Evolutionary conservation across 371 early-diverging fungal genomes (phyloP), one percentile per base, ranked within the genome.

Genomic region (Furculomyces boomerangus): DNA sequence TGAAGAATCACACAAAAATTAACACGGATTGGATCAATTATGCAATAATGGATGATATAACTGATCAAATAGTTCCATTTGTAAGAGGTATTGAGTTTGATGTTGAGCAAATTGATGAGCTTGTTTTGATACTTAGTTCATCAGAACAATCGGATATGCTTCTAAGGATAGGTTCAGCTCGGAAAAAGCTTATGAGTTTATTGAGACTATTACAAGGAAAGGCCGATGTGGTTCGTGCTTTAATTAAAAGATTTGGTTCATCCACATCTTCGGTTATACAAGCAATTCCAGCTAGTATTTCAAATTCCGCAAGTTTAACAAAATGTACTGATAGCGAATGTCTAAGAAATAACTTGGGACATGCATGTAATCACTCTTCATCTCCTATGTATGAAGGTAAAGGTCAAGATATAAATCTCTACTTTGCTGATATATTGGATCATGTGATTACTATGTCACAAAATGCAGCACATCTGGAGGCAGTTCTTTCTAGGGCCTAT

Each of bases 341-440:
- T 35, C 16, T 35, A 7, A 35, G 16, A 35, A 35, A 35, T 16
- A 35, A 35, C 35, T 10, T 35, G 7, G 35, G 10, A 16, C 10
- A 7, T 10, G 7, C 16, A 10, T 35, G 10, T 10, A 16, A 16
- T 10, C 10, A 16, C 7, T 35, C 35, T 16, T 10, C 10, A 35
- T 10, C 25, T 49, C 25, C 16, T 3, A 49, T 7, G 14, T n/a
- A 16, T 13, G 18, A n/a, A 5, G 30, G 60, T 1, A 68, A 68
- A 51, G 63, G 62, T 31, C 68, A 70, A 14, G 70, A 70, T 25
- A 65, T 61, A 1, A 41, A 59, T 8, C 50, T 70, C 43, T 94
- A 94, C 64, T 68, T 94, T 20, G 88, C 89, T 8, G 97, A 95
- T 70, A 89, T 95, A 50, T 85, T 88, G 68, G 94, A 94, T 64